These are phyloP conservation scores for Bonia amplexicaulis DNA, from an alignment of 176 grass and related monocot genomes.

Conservation along the genomic window DNA sequence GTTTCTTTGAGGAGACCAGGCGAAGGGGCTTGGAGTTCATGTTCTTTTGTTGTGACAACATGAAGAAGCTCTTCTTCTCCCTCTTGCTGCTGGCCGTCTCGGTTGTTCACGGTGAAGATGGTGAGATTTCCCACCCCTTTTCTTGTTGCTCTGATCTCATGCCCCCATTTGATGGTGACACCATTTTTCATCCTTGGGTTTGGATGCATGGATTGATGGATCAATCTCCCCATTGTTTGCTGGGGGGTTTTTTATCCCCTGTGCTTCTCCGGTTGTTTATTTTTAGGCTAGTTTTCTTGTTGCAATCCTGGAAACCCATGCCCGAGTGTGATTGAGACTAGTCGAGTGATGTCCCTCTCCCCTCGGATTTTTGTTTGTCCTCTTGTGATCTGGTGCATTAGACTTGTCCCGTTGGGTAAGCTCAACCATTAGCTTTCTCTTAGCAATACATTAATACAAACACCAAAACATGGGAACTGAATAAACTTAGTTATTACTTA, in stretches of 20 bases:
- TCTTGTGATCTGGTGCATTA: constrained; percentile 6
- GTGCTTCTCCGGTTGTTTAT: background rate
- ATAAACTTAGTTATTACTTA: background rate
- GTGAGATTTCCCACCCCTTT: constrained; percentile 35
- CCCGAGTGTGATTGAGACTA: background rate
- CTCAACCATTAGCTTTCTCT: constrained; percentile 7
- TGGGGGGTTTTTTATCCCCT: background rate
- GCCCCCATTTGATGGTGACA: background rate
- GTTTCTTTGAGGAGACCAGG: background rate
- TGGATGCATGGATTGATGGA: background rate
- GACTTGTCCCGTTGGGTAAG: background rate
- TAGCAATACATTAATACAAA: background rate
- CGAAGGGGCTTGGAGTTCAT: background rate
- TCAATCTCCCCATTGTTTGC: background rate
- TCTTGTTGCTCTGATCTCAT: background rate
- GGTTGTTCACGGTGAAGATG: constrained; percentile 48
- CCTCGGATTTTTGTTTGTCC: constrained; percentile 9
- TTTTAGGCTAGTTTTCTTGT: background rate
- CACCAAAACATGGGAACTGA: background rate
- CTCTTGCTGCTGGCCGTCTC: constrained; percentile 31
- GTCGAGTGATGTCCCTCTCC: constrained; percentile 27
- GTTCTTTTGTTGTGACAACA: constrained; percentile 1
- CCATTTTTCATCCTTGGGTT: background rate
- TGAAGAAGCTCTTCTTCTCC: constrained; percentile 35
- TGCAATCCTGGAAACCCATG: background rate